Conservation (phyloP, 257 asterid species). For the Vinca minor region DNA sequence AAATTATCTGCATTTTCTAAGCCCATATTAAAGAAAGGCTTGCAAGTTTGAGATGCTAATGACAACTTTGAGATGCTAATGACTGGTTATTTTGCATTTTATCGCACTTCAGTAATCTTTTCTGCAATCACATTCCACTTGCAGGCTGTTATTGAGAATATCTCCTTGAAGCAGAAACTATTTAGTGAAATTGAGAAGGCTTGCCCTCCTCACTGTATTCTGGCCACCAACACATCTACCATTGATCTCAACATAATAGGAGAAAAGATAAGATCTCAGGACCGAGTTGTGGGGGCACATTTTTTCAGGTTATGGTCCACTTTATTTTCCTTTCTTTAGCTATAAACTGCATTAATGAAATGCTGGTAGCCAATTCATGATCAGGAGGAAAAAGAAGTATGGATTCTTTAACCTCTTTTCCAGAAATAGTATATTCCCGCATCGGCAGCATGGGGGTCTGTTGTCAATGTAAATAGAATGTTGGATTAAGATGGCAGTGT, state of each 20-base stretch:
- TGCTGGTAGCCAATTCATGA: constrained; percentile 1
- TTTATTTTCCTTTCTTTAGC: not conserved
- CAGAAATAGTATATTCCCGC: not conserved
- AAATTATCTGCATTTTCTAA: not conserved
- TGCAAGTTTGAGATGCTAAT: too few relatives aligned
- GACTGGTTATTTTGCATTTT: not conserved
- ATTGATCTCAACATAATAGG: constrained; percentile 81
- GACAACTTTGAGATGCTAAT: not conserved
- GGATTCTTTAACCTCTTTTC: not conserved
- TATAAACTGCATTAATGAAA: not conserved
- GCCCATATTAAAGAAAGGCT: not conserved
- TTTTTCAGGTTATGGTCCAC: constrained; percentile 68
- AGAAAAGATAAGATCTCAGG: constrained; percentile 67
- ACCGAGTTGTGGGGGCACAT: constrained; percentile 91
- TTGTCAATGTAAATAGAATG: not conserved
- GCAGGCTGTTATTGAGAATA: constrained; percentile 93
- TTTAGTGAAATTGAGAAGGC: constrained; percentile 81
- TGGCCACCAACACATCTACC: constrained; percentile 94
- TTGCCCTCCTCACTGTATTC: constrained; percentile 86
- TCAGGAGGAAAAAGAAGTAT: not conserved
- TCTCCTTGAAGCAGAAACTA: constrained; percentile 73
- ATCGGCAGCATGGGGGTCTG: not conserved
- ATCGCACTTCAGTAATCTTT: constrained; percentile 11
- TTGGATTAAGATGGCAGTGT: not conserved
- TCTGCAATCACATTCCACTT: constrained; percentile 19